These are phyloP conservation scores for Primulina eburnea DNA, from an alignment of 257 asterid species.

Conservation along the genomic window DNA sequence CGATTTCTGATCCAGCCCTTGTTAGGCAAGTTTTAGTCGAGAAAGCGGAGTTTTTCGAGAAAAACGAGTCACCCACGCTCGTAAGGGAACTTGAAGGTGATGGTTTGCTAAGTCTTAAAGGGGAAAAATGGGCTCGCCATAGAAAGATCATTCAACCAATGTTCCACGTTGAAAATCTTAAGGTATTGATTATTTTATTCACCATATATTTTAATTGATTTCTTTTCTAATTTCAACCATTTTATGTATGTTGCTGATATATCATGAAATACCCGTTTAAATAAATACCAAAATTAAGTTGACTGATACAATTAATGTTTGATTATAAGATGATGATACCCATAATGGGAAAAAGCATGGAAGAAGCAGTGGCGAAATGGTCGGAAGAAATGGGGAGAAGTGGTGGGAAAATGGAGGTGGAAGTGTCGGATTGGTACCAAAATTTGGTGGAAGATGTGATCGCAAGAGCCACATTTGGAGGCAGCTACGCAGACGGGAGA, in stretches of 20 bases:
- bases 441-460: slow-evolving; percentile 68
- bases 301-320: no score
- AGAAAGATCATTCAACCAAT: slow-evolving; percentile 74
- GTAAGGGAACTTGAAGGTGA: slow-evolving; percentile 86
- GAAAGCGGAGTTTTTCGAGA: slow-evolving; percentile 77
- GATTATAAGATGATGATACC: slow-evolving; percentile 69
- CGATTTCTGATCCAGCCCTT: slow-evolving; percentile 67
- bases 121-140: slow-evolving; percentile 93
- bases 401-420: slow-evolving; percentile 60
- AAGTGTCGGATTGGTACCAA: slow-evolving; percentile 67
- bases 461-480: slow-evolving; percentile 73
- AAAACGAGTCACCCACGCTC: slow-evolving; percentile 64
- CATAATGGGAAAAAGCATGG: slow-evolving; percentile 64
- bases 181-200: slow-evolving; percentile 31
- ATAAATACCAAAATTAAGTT: no score
- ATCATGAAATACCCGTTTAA: no score
- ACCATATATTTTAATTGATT: no score
- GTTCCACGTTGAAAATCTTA: slow-evolving; percentile 80
- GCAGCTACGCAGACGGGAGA: slow-evolving; percentile 72
- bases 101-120: slow-evolving; percentile 73
- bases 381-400: slow-evolving; percentile 37
- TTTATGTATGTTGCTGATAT: no score
- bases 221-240: no score
- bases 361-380: slow-evolving; percentile 55
- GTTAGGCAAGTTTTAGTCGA: slow-evolving; percentile 61